Evolutionary conservation across 2,329 filamentous ascomycete species (phyloP).

Genomic region (Ascomycota sp.): DNA sequence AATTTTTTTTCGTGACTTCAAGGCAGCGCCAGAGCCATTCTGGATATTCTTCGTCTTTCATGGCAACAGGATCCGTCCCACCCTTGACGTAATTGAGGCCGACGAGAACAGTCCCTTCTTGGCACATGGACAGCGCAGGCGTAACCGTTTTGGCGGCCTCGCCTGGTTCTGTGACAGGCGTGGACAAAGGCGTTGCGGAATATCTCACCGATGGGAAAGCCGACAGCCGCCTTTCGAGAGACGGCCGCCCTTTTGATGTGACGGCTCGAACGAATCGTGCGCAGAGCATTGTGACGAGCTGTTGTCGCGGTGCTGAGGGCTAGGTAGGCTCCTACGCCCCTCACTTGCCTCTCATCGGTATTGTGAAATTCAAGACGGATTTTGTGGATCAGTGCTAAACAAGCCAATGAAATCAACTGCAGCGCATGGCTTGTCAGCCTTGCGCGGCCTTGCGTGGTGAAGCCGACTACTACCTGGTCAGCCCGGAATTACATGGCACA

Average conservation of each 20-base stretch:
- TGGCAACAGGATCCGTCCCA: slow-evolving; percentile 50
- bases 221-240: slow-evolving; percentile 18
- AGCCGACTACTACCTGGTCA: background rate
- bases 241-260: slow-evolving; percentile 11
- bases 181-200: slow-evolving; percentile 17
- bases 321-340: too few relatives aligned
- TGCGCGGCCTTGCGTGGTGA: slow-evolving; percentile 1
- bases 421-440: slow-evolving; percentile 10
- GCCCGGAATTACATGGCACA: too few relatives aligned
- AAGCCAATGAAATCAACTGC: slow-evolving; percentile 8
- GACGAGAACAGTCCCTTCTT: slow-evolving; percentile 47
- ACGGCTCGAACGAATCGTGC: slow-evolving; percentile 27
- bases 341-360: too few relatives aligned
- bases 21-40: slow-evolving; percentile 62
- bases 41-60: slow-evolving; percentile 58
- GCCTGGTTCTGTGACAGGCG: slow-evolving; percentile 12
- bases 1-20: slow-evolving; percentile 34
- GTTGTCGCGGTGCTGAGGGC: too few relatives aligned
- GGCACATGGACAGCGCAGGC: slow-evolving; percentile 28
- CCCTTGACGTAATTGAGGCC: slow-evolving; percentile 65
- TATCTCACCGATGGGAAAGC: slow-evolving; percentile 15
- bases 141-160: slow-evolving; percentile 11
- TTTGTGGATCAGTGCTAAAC: background rate
- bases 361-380: too few relatives aligned
- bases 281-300: slow-evolving; percentile 18